Conservation (phyloP, 2,329 filamentous ascomycete genomes). For the Fusarium falciforme region DNA sequence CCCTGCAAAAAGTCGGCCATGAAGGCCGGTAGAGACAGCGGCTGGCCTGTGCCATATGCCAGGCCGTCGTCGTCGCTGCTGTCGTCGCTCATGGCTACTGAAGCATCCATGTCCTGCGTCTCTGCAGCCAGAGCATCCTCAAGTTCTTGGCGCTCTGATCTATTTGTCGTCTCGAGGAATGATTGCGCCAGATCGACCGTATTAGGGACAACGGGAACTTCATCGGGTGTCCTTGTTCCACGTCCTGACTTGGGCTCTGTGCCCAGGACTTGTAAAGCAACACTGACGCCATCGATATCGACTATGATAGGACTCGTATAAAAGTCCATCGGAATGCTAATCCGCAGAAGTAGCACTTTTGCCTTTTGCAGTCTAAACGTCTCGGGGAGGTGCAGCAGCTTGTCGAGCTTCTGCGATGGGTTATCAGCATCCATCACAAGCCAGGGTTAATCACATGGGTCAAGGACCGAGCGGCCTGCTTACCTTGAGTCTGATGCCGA, state of each 20-base stretch:
- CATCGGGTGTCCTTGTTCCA: slow-evolving; percentile 53
- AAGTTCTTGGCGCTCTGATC: slow-evolving; percentile 72
- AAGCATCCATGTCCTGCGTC: slow-evolving; percentile 71
- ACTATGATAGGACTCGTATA: slow-evolving; percentile 85
- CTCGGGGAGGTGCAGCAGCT: slow-evolving; percentile 78
- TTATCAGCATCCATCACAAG: slow-evolving; percentile 35
- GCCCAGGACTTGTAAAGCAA: slow-evolving; percentile 68
- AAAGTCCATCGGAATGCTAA: slow-evolving; percentile 89
- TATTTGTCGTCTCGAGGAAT: slow-evolving; percentile 78
- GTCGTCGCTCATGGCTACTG: slow-evolving; percentile 70
- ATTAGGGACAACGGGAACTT: slow-evolving; percentile 66
- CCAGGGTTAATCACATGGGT: slow-evolving; percentile 11
- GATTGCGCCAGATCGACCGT: slow-evolving; percentile 80
- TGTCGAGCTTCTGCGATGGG: slow-evolving; percentile 76
- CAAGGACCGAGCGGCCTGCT: slow-evolving; percentile 9
- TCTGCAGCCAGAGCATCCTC: slow-evolving; percentile 76
- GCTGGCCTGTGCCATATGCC: slow-evolving; percentile 75
- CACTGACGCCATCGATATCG: slow-evolving; percentile 83
- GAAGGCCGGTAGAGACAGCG: slow-evolving; percentile 76
- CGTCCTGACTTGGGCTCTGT: slow-evolving; percentile 45
- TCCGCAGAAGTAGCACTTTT: slow-evolving; percentile 77
- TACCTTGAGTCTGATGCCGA: slow-evolving; percentile 83
- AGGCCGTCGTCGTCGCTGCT: slow-evolving; percentile 72
- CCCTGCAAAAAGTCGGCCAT: slow-evolving; percentile 79
- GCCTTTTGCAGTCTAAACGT: slow-evolving; percentile 79